phyloP scores from a whole-genome alignment of 768 basidiomycete genomes.

The Obba rivulosa region DNA sequence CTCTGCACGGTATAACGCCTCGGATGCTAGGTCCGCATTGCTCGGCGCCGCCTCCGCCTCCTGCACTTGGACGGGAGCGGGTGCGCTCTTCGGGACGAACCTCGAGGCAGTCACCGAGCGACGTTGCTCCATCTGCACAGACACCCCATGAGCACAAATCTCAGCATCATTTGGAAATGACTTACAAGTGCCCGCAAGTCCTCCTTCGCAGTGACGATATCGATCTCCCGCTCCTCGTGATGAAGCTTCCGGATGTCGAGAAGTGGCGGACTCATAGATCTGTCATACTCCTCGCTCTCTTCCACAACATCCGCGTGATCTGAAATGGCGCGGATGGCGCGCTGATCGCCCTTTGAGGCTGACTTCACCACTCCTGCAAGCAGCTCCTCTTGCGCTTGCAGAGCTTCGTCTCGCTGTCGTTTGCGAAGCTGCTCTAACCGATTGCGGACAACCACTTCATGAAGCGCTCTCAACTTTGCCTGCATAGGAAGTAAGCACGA shows the following conservation, averaged over 20 bases:
- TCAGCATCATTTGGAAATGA: constrained; percentile 5
- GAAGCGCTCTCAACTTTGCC: constrained; percentile 88
- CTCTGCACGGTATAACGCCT: constrained; percentile 86
- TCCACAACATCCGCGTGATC: constrained; percentile 39
- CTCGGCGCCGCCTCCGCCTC: constrained; percentile 50
- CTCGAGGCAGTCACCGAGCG: constrained; percentile 77
- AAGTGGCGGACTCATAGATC: constrained; percentile 80
- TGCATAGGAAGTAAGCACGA: constrained; percentile 24
- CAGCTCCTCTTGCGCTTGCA: constrained; percentile 89
- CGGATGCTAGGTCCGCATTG: constrained; percentile 76
- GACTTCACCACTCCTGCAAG: constrained; percentile 70
- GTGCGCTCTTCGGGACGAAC: constrained; percentile 76
- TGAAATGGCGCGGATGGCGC: constrained; percentile 29
- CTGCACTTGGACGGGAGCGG: constrained; percentile 52
- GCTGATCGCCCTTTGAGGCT: constrained; percentile 43
- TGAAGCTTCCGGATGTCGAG: constrained; percentile 66
- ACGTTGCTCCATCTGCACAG: constrained; percentile 66
- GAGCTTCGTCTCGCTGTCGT: constrained; percentile 91
- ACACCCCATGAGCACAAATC: constrained; percentile 3
- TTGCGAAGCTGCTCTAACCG: constrained; percentile 94
- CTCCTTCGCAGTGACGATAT: constrained; percentile 66
- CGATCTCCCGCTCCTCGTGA: constrained; percentile 76
- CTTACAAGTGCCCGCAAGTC: constrained; percentile 63
- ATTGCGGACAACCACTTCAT: constrained; percentile 96
- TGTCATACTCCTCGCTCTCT: constrained; percentile 74